Percentiles rank a stretch among this genome's conserved stretches.
These are phyloP conservation scores for Leishmania gerbilli DNA, from an alignment of 208 protist genomes.

Conservation along the genomic window DNA sequence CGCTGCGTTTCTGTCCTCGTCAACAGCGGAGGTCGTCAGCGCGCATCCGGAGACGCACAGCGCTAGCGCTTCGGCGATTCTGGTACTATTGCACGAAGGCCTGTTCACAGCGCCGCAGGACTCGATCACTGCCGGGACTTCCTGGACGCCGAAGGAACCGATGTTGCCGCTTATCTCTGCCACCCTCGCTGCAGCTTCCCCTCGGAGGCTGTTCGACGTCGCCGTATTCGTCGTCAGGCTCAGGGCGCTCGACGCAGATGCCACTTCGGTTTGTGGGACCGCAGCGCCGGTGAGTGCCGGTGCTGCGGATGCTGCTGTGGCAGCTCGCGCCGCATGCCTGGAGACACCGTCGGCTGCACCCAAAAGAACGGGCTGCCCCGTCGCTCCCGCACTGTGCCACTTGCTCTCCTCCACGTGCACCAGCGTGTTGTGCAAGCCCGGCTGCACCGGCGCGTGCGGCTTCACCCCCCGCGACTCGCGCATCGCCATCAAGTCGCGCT, in stretches of 20 bases:
- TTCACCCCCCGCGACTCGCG: slow-evolving; percentile 9
- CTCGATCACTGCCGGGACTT: too few relatives aligned
- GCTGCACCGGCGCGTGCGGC: slow-evolving; percentile 1
- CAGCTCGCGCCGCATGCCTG: neutral
- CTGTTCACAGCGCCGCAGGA: neutral
- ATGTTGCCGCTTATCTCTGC: neutral
- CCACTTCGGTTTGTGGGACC: neutral
- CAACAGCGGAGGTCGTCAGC: neutral
- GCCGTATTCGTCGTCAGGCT: neutral
- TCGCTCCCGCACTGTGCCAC: neutral
- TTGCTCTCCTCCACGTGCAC: slow-evolving; percentile 23
- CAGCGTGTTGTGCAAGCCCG: slow-evolving; percentile 8
- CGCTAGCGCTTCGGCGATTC: neutral
- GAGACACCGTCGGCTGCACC: neutral
- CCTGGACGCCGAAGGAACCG: neutral
- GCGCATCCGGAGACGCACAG: slow-evolving; percentile 2
- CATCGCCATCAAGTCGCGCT: slow-evolving; percentile 5
- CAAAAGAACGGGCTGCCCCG: neutral
- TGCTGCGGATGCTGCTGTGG: neutral
- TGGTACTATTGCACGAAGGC: too few relatives aligned
- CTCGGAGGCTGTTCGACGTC: neutral
- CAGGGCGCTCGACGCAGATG: neutral
- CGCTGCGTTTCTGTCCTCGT: neutral
- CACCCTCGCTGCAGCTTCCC: neutral
- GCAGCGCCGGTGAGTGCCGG: neutral